Base-by-base conservation (phyloP, 2,329 filamentous ascomycete genomes). In the Arthrobotrys conoides region DNA sequence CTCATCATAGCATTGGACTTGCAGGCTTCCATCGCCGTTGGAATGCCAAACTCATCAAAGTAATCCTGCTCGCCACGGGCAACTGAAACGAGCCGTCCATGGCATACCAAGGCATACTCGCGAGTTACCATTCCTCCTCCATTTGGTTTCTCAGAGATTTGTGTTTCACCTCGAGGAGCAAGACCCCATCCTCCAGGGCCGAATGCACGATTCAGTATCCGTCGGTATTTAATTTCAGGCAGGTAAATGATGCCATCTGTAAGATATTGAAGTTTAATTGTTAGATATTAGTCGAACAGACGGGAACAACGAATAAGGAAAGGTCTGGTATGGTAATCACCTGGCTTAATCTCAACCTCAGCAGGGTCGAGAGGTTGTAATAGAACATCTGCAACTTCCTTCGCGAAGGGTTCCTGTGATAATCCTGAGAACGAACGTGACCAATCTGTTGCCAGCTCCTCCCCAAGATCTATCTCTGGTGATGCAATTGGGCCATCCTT, bases 1-100 rank as follows among this genome's bases (percentile, higher is more conserved):
- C 96, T 92, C 91, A 98, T 96, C 81, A 99, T 88, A 12, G 96
- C 96, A 84, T 99, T 99, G 80, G 94, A 97, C 86, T 97, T 97
- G 88, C 94, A 97, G 67, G 96, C 96, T 86, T 99, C 96, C 77
- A 94, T 94, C 8, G 96, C 94, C 0, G 94, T 97, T 27, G 96
- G 94, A 80, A 99, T 94, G 70, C 92, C 92, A 82, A 97, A 94
- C 38, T 93, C 89, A 82, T 89, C 90, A 86, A 98, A 99, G 86
- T 96, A 99, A 81, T 92, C 90, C 87, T 97, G 95, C 85, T 98
- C 96, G 83, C 96, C 96, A 81, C 96, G 92, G 0, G 96, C 94
- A 81, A 98, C 92, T 30, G 92, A 94, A 53, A 98, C 92, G 81
- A 97, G 91, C 80, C 95, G 88, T 81, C 95, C 96, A 82, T 94